Conservation (phyloP, 2,329 filamentous ascomycete species). For the Arthrobotrys sinensis region DNA sequence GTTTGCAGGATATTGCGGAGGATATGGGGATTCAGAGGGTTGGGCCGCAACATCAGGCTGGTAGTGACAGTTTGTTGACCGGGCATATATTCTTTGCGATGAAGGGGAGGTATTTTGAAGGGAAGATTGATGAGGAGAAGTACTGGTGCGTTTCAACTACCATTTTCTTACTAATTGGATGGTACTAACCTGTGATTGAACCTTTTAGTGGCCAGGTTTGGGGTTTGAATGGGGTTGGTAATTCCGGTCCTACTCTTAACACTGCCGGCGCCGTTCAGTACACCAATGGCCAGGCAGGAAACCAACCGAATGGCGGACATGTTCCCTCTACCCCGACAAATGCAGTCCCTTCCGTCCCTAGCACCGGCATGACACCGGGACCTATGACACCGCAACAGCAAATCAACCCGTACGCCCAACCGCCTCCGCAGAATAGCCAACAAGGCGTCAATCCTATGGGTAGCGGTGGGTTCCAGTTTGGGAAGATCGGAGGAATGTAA, state of each 20-base stretch:
- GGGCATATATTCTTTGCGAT: slow-evolving; percentile 96
- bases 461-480: slow-evolving; percentile 59
- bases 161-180: background rate
- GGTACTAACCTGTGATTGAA: slow-evolving; percentile 15
- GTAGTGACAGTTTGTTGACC: slow-evolving; percentile 92
- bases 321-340: slow-evolving; percentile 59
- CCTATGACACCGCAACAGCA: slow-evolving; percentile 61
- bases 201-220: slow-evolving; percentile 64
- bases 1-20: slow-evolving; percentile 93
- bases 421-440: slow-evolving; percentile 53
- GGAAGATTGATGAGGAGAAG: slow-evolving; percentile 64
- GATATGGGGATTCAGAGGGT: slow-evolving; percentile 91
- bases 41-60: slow-evolving; percentile 90
- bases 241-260: slow-evolving; percentile 52
- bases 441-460: slow-evolving; percentile 59
- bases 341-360: slow-evolving; percentile 33
- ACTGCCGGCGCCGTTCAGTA: slow-evolving; percentile 46
- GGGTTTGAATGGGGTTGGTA: slow-evolving; percentile 64
- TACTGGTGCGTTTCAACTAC: slow-evolving; percentile 61
- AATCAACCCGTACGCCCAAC: slow-evolving; percentile 58
- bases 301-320: slow-evolving; percentile 48
- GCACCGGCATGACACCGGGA: slow-evolving; percentile 57
- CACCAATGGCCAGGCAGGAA: slow-evolving; percentile 47
- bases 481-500: slow-evolving; percentile 61
- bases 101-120: slow-evolving; percentile 63